Evolutionary conservation across 148 eudicot species (phyloP).

Genomic region (Rhododendron williamsianum): DNA sequence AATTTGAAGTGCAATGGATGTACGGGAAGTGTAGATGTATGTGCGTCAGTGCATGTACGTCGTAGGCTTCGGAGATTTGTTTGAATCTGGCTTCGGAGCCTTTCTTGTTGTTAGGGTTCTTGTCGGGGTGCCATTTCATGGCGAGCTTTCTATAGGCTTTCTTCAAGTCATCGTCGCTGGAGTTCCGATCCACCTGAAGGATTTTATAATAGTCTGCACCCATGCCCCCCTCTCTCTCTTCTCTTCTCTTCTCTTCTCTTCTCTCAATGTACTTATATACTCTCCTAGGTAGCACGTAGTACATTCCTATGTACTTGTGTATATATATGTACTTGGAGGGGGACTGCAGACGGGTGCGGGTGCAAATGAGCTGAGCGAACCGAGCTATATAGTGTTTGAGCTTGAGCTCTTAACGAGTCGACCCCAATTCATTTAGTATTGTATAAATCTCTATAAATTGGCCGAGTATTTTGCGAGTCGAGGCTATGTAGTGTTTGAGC

Average conservation of each 20-base stretch:
- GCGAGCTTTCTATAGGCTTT: slow-evolving; percentile 64
- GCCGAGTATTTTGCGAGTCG: too few species aligned
- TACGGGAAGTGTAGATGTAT: not conserved
- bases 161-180: slow-evolving; percentile 60
- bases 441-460: too few species aligned
- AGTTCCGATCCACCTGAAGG: slow-evolving; percentile 46
- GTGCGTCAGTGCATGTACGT: slow-evolving; percentile 22
- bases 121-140: slow-evolving; percentile 79
- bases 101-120: slow-evolving; percentile 64
- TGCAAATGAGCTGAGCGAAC: too few species aligned
- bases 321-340: too few species aligned
- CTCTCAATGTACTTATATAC: too few species aligned
- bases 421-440: too few species aligned
- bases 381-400: too few species aligned
- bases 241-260: slow-evolving; percentile 8
- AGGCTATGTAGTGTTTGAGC: too few species aligned
- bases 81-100: slow-evolving; percentile 77
- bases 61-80: slow-evolving; percentile 70
- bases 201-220: slow-evolving; percentile 60
- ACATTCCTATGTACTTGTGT: too few species aligned
- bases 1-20: not conserved
- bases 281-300: too few species aligned
- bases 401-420: too few species aligned
- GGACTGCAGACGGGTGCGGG: too few species aligned
- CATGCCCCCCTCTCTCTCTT: slow-evolving; percentile 19